Evolutionary conservation across 2,329 filamentous ascomycete genomes (phyloP), one percentile per base, ranked within the genome.

Genomic region (Pezicula rhizophila): DNA sequence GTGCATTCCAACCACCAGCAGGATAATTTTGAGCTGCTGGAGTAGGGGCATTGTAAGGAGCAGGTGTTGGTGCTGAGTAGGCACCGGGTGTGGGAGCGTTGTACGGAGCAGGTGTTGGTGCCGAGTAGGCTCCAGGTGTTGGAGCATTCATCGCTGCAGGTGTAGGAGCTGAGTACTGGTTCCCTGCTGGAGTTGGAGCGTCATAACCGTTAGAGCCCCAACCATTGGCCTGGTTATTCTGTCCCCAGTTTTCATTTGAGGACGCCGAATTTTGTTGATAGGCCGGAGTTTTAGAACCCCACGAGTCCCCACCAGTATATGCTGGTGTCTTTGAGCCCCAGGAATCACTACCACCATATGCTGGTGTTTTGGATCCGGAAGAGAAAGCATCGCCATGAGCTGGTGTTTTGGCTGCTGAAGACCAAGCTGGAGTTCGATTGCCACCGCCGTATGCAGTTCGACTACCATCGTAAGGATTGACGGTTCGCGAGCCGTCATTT

Each of bases 281-380:
- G 46, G 76, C 85, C 40, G 78, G 84, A 11, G 80, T 85, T 60
- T 82, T 85, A n/a, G 80, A 84, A 15, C 61, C 77, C 80, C 80
- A 84, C 5, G 75, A 70, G 51, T 84, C 79, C 44, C 73, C 74
- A 6, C 86, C 82, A 6, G 68, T 68, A 57, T 81, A 88, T 48
- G 74, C 84, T 35, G 77, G 82, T 8, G 79, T 84, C 59, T 79
- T 83, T 18, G 79, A 82, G 17, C 47, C 76, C 78, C 79, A 82
- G 5, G 74, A 69, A 46, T 82, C 77, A 45, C 73, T 73, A 46
- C 74, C 78, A 60, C 76, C 78, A 46, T 87, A 90, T 1, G 80
- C 84, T 3, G 90, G 90, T 1, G 89, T 95, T 66, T 91, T 88
- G 26, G 85, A 86, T 7, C 85, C 84, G 48, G 78, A 75, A 47